Base-by-base conservation (phyloP, 768 basidiomycete species). In the Mycena albidolilacea region DNA sequence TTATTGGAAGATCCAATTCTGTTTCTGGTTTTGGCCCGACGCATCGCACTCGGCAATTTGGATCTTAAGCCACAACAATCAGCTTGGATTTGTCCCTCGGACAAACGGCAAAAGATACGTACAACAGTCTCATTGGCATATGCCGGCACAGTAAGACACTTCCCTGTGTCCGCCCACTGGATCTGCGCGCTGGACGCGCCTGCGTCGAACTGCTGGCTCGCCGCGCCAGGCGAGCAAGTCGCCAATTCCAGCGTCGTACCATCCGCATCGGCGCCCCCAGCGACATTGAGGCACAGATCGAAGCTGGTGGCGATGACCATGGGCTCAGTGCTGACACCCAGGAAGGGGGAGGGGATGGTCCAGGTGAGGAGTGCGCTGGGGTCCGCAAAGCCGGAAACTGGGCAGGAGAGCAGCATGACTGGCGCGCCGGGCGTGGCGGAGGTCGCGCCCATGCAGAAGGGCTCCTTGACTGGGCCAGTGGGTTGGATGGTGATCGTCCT, bases 401-500 rank as follows among this genome's bases (percentile, higher is more conserved):
- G 64, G 64, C 64, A 64, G 64, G 64, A 64, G 64, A 64, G 50
- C 64, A 64, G 64, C 37, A 64, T 64, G 64, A 64, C 64, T 52
- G 64, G 64, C 64, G 50, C 64, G 64, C 64, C 64, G 64, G 64
- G 64, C 64, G 64, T 64, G 50, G 64, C 64, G 64, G 64, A 65
- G 64, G 64, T 65, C 39, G 52, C 64, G 30, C 64, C 52, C 64
- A 65, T 55, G 64, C 64, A 65, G 52, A 65, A 65, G 52, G 64
- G 64, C 52, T 65, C 64, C n/a, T 55, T 65, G 39, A 65, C 52
- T 54, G 64, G 52, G 38, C 52, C 64, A 65, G 64, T 65, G 64
- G 64, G 64, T 65, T 65, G 64, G 52, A 65, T 65, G 64, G 64
- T 65, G 64, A 65, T 43, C 64, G 64, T 64, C 50, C 64, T 64